Evolutionary conservation across 2,329 filamentous ascomycete species (phyloP), one percentile per base, ranked within the genome.

Genomic region (Colletotrichum sojae): DNA sequence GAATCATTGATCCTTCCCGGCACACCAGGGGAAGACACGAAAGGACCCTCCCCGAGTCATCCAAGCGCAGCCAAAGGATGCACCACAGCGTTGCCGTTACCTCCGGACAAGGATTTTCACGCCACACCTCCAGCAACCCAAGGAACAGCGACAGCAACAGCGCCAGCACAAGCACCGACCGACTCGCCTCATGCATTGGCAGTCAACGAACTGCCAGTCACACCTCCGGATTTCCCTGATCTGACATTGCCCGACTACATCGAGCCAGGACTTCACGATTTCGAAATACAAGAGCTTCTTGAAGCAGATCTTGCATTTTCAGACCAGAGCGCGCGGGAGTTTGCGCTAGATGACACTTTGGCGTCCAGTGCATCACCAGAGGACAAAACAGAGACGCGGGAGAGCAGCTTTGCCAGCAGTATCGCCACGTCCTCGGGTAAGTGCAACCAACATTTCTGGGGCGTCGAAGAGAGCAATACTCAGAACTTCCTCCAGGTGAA

Each of bases 241-340:
- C 16, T 59, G 25, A 18, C 15, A 18, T 36, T 59, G 10, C 56
- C 45, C 6, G 43, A 49, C 16, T 49, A 49, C 27, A 49, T 48
- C n/a, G 56, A 59, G 56, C 39, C 56, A 25, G 45, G 45, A 13
- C 22, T 59, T 18, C 43, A 59, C 13, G 56, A 49, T 2, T 59
- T 49, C 22, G 45, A 49, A 8, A 59, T 59, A 45, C 43, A 59
- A n/a, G 56, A 59, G 27, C 43, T 59, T 20, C 43, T 59, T 18
- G 56, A 59, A 36, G 45, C 45, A 31, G 56, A 59, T 13, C 56
- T 59, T 39, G 54, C 54, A 20, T 49, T 59, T 10, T 36, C 45
- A 22, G 56, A 59, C 8, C 56, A 59, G 13, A n/a, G 27, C 6
- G 22, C 13, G 43, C 31, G 22, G n/a, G 56, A 49, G n/a, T 48